Evolutionary conservation across 1,284 basidiomycete genomes (phyloP).

Genomic region (Papiliotrema nemorosa): DNA sequence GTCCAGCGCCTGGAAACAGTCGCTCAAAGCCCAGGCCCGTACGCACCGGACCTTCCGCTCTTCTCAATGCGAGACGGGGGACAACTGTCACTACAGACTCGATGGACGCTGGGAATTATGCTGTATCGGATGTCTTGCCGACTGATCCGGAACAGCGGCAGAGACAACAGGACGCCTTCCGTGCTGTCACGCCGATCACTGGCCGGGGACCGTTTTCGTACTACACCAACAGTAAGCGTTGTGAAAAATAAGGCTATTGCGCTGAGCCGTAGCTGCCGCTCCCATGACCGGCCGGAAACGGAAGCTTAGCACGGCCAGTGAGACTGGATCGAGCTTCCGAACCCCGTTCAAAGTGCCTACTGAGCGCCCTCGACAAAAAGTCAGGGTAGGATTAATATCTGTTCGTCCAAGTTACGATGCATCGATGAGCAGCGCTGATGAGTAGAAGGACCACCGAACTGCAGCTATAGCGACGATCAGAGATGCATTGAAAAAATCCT

Average conservation of each 20-base stretch:
- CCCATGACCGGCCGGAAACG: conserved; percentile 1
- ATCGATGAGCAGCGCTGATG: neutral
- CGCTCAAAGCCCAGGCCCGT: neutral
- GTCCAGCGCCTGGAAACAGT: neutral
- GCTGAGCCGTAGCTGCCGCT: conserved; percentile 1
- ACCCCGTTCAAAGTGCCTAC: conserved; percentile 8
- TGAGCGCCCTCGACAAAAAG: neutral
- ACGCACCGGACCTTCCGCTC: neutral
- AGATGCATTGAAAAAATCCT: conserved; percentile 8
- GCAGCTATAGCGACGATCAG: conserved; percentile 9
- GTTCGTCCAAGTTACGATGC: neutral
- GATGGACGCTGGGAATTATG: conserved; percentile 10
- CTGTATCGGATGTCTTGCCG: conserved; percentile 2
- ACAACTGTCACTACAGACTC: too few species aligned
- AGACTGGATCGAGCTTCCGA: neutral
- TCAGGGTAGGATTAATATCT: neutral
- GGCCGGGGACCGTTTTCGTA: conserved; percentile 25
- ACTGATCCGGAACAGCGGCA: conserved; percentile 18
- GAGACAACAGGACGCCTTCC: conserved; percentile 27
- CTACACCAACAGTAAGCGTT: conserved; percentile 26
- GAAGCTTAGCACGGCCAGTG: neutral
- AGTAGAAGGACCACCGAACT: conserved; percentile 2
- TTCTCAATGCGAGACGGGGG: neutral
- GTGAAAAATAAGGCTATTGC: neutral
- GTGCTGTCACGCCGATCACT: conserved; percentile 23